A percentile compares a stretch with the other conserved stretches of the same genome.
phyloP scores from a whole-genome alignment of 495 filamentous ascomycete species.

The Usnea hakonensis region DNA sequence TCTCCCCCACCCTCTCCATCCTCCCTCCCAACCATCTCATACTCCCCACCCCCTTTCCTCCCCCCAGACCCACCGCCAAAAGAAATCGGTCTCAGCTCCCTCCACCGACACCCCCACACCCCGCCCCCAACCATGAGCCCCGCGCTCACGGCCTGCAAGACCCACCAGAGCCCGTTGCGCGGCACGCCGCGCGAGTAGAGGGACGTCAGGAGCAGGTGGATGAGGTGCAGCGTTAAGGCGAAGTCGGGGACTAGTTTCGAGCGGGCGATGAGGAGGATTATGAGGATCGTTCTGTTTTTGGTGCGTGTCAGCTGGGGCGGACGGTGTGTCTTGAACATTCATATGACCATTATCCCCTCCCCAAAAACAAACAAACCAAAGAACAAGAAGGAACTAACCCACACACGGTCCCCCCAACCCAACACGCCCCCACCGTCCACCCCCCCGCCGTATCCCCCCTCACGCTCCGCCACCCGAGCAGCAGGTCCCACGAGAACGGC shows the following conservation, averaged over 20 bases:
- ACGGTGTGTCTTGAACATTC: neutral
- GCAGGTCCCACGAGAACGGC: conserved; percentile 57
- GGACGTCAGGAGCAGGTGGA: conserved; percentile 29
- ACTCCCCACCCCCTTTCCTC: conserved; percentile 58
- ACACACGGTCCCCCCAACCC: conserved; percentile 69
- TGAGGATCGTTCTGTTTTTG: conserved; percentile 18
- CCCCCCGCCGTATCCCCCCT: conserved; percentile 86
- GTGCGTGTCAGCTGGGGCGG: too few relatives aligned
- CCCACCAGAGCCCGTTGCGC: conserved; percentile 78
- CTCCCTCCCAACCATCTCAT: conserved; percentile 68
- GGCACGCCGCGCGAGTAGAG: conserved; percentile 72
- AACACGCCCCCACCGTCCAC: conserved; percentile 84
- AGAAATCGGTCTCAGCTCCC: conserved; percentile 79
- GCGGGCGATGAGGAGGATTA: conserved; percentile 21
- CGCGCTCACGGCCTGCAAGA: conserved; percentile 60
- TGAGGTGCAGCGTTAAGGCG: conserved; percentile 53
- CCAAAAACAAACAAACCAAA: conserved; percentile 9
- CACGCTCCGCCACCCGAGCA: conserved; percentile 75
- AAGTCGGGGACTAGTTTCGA: conserved; percentile 59
- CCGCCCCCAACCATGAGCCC: conserved; percentile 63
- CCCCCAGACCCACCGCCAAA: conserved; percentile 54
- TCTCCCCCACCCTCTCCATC: conserved; percentile 24
- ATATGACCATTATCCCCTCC: too few relatives aligned
- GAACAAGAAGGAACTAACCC: conserved; percentile 50
- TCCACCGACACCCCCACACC: conserved; percentile 84